phyloP scores from a whole-genome alignment of 495 filamentous ascomycete species.

The Penicillium malachiteum region DNA sequence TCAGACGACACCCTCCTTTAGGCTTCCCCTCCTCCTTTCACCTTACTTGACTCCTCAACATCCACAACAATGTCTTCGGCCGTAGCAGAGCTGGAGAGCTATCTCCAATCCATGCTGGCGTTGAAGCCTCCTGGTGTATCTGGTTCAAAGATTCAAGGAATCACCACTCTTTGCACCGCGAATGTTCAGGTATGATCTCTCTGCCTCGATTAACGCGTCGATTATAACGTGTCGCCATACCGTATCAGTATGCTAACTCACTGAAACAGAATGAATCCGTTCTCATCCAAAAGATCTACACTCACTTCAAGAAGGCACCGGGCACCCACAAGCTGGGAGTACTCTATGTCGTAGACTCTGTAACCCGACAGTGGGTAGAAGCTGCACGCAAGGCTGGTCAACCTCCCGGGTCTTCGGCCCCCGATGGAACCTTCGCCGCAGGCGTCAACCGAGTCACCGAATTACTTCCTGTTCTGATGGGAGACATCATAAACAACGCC shows the following conservation, averaged over 20 bases:
- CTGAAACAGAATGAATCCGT: slow-evolving; percentile 79
- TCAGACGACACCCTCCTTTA: not conserved
- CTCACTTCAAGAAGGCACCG: slow-evolving; percentile 94
- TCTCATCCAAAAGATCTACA: slow-evolving; percentile 93
- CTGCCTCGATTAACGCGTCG: not conserved
- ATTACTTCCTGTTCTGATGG: slow-evolving; percentile 88
- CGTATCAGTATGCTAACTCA: not conserved
- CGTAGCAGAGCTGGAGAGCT: slow-evolving; percentile 86
- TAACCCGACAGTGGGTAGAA: slow-evolving; percentile 98
- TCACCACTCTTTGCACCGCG: slow-evolving; percentile 80
- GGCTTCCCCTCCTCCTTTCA: slow-evolving; percentile 12
- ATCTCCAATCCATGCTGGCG: slow-evolving; percentile 85
- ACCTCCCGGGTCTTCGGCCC: slow-evolving; percentile 68
- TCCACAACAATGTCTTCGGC: slow-evolving; percentile 67
- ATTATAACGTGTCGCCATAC: not conserved
- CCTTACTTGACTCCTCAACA: slow-evolving; percentile 9
- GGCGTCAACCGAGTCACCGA: slow-evolving; percentile 97
- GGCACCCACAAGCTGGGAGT: slow-evolving; percentile 96
- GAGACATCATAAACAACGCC: slow-evolving; percentile 84
- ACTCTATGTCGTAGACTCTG: slow-evolving; percentile 99
- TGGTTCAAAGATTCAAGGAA: slow-evolving; percentile 79
- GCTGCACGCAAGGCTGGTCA: slow-evolving; percentile 85
- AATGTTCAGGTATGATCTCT: slow-evolving; percentile 83
- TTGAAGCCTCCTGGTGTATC: slow-evolving; percentile 93
- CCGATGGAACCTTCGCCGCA: slow-evolving; percentile 89